Conservation (phyloP, 2,329 filamentous ascomycete genomes). For the Monosporascus sp. region DNA sequence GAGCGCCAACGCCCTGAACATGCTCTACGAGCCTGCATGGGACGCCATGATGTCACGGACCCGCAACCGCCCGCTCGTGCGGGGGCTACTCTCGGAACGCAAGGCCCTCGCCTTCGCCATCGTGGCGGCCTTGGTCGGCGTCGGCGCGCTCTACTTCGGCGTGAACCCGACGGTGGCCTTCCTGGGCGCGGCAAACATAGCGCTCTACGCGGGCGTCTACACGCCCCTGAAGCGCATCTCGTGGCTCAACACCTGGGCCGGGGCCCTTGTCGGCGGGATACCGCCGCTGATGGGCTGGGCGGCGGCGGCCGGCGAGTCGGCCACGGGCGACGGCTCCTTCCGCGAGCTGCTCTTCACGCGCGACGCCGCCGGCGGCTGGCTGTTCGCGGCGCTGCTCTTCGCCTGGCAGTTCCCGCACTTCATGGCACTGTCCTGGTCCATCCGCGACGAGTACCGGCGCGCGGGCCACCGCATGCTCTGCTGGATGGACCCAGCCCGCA, state of each 20-base stretch:
- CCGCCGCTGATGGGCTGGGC: conserved; percentile 98
- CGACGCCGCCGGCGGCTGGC: conserved; percentile 75
- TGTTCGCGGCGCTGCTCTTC: conserved; percentile 78
- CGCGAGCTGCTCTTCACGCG: conserved; percentile 66
- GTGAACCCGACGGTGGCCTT: conserved; percentile 92
- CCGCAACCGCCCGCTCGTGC: conserved; percentile 80
- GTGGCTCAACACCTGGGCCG: conserved; percentile 89
- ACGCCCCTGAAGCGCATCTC: conserved; percentile 87
- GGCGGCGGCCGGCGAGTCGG: conserved; percentile 83
- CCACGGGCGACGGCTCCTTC: conserved; percentile 70
- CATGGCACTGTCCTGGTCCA: conserved; percentile 85
- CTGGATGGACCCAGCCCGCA: conserved; percentile 82
- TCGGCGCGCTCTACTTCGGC: conserved; percentile 73
- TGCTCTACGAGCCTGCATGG: conserved; percentile 88
- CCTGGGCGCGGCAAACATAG: conserved; percentile 78
- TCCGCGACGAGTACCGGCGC: conserved; percentile 80
- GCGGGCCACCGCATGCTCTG: conserved; percentile 68
- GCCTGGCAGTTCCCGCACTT: conserved; percentile 99
- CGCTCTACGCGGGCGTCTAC: conserved; percentile 85
- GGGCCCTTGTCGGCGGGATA: conserved; percentile 86
- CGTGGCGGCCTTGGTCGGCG: conserved; percentile 63
- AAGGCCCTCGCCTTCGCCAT: conserved; percentile 75
- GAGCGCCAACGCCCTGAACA: conserved; percentile 90
- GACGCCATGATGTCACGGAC: conserved; percentile 95
- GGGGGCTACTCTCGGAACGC: conserved; percentile 66